Conservation (phyloP, 352 stramenopile species). For the Peronosclerospora sorghi region DNA sequence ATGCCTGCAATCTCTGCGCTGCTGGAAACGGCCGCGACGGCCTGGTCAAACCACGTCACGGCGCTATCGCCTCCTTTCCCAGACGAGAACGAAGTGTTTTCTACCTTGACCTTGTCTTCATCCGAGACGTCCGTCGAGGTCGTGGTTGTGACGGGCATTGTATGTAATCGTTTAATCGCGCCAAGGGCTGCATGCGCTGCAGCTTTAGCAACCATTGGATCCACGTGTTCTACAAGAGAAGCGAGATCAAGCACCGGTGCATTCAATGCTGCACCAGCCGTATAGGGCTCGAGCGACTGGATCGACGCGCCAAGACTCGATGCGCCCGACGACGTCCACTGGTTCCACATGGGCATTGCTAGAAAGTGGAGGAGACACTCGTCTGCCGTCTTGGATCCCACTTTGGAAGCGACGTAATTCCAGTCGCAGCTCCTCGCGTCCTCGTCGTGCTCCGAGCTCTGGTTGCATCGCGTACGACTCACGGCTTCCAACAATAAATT, state of each 20-base stretch:
- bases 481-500: conserved; percentile 42
- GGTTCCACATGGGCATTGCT: conserved; percentile 46
- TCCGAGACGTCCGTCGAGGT: background rate
- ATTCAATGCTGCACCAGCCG: conserved; percentile 36
- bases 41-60: conserved; percentile 22
- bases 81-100: background rate
- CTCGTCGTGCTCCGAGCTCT: conserved; percentile 3
- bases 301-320: conserved; percentile 2
- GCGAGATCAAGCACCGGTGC: conserved; percentile 41
- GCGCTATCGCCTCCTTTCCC: conserved; percentile 1
- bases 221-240: conserved; percentile 41
- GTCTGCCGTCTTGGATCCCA: conserved; percentile 57
- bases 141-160: conserved; percentile 14
- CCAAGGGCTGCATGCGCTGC: conserved; percentile 52
- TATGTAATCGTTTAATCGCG: conserved; percentile 55
- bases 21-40: conserved; percentile 24
- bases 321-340: conserved; percentile 1
- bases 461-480: conserved; percentile 18
- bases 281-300: conserved; percentile 27
- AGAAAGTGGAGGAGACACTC: conserved; percentile 75
- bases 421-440: conserved; percentile 51
- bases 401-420: conserved; percentile 60
- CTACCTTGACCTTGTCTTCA: conserved; percentile 8
- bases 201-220: conserved; percentile 61
- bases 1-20: conserved; percentile 34